Percentiles rank a stretch among this genome's conserved stretches.
Evolutionary conservation across 805 yeast genomes (phyloP).

Genomic region (Wickerhamomyces ciferrii): DNA sequence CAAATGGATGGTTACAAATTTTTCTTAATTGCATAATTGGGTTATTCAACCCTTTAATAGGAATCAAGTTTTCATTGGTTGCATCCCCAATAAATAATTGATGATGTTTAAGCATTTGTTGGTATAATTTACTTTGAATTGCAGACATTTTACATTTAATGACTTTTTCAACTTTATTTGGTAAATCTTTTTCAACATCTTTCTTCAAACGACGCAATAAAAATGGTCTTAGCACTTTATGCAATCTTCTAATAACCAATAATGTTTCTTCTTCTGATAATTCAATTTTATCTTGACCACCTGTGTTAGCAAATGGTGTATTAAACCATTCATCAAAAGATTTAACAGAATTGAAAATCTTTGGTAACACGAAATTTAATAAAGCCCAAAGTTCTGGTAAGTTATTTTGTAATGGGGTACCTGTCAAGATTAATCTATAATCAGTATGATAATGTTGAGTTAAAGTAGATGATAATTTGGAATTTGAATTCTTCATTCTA

Average conservation of each 20-base stretch:
- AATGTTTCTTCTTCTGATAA: conserved; percentile 83
- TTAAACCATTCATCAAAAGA: conserved; percentile 89
- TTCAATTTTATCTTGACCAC: conserved; percentile 74
- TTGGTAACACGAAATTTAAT: conserved; percentile 75
- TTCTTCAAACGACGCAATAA: conserved; percentile 77
- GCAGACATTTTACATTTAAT: conserved; percentile 75
- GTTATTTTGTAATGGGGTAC: conserved; percentile 84
- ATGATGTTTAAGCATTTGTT: conserved; percentile 73
- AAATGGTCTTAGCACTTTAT: conserved; percentile 82
- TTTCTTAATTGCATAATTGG: conserved; percentile 83
- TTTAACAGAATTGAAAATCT: conserved; percentile 79
- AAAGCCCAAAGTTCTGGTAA: conserved; percentile 85
- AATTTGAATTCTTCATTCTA: conserved; percentile 76
- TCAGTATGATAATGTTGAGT: conserved; percentile 69
- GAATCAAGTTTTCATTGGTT: conserved; percentile 45
- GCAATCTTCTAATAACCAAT: conserved; percentile 78
- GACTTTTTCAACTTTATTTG: conserved; percentile 79
- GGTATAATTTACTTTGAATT: conserved; percentile 63
- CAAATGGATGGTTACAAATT: conserved; percentile 85
- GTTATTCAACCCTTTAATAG: conserved; percentile 74
- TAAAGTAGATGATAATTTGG: conserved; percentile 68
- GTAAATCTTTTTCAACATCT: conserved; percentile 83
- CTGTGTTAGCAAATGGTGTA: conserved; percentile 83
- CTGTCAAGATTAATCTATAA: conserved; percentile 76
- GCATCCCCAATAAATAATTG: conserved; percentile 63